Percentiles rank a stretch among this genome's conserved stretches.
These are phyloP conservation scores for Talaromyces borbonicus DNA, from an alignment of 495 filamentous ascomycete species.

Conservation along the genomic window DNA sequence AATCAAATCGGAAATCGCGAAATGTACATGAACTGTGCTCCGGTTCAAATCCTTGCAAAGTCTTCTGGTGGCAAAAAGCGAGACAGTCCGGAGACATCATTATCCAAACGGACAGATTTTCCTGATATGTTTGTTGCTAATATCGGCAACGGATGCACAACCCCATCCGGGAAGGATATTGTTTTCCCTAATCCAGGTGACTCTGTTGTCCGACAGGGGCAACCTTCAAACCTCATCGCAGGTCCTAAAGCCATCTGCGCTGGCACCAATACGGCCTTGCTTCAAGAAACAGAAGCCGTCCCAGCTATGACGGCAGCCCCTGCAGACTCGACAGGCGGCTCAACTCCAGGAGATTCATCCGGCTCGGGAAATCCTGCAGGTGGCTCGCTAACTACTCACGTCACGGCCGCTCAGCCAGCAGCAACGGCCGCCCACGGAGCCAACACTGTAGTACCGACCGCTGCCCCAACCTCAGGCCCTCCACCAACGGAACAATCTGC, in stretches of 20 bases:
- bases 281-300: too few relatives aligned
- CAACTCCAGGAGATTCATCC: conserved; percentile 3
- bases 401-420: conserved; percentile 11
- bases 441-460: conserved; percentile 4
- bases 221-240: conserved; percentile 18
- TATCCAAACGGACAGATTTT: conserved; percentile 35
- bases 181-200: conserved; percentile 66
- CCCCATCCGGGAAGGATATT: conserved; percentile 45
- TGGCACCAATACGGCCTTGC: conserved; percentile 9
- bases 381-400: conserved; percentile 6
- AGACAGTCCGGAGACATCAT: conserved; percentile 16
- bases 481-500: conserved; percentile 9
- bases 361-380: conserved; percentile 11
- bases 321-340: conserved; percentile 1
- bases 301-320: too few relatives aligned
- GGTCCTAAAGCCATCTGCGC: conserved; percentile 15
- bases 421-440: conserved; percentile 6
- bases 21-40: conserved; percentile 92
- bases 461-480: conserved; percentile 8
- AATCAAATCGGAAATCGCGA: conserved; percentile 82
- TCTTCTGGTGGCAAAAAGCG: conserved; percentile 22
- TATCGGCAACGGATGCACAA: conserved; percentile 54
- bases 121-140: conserved; percentile 80
- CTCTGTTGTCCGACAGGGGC: conserved; percentile 35
- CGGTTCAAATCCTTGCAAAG: conserved; percentile 51